Base-by-base conservation (phyloP, 257 asterid species). In the Nicotiana knightiana region DNA sequence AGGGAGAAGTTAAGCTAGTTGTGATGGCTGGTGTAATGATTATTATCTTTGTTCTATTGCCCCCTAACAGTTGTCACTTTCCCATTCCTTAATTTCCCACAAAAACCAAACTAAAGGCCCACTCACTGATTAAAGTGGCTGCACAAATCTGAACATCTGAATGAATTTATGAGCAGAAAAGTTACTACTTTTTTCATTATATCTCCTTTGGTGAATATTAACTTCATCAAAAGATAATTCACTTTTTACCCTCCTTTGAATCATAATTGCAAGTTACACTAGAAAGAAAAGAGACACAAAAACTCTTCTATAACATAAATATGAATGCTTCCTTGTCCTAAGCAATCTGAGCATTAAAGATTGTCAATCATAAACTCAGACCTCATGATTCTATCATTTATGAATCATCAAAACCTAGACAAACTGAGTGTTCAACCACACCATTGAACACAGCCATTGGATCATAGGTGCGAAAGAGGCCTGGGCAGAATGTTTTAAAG, bases 41-140 rank as follows among this genome's bases (percentile, higher is more conserved):
- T 88, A 83, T 83, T 63, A 82, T 70, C 83, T 86, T 79, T 84
- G 85, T 43, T 35, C 78, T n/a, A 24, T 88, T 78, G 86, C 80
- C 76, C 76, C 80, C 84, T 76, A 77, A 85, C 86, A 84, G 57
- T 80, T 81, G 83, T 85, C 86, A 81, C 86, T 39, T 80, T 79
- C 81, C 84, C 79, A 21, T 65, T 80, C 82, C 81, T 59, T 81
- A 81, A 81, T 55, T 43, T 76, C 43, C 54, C 73, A 62, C 12
- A 43, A 57, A 77, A 67, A 51, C 73, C n/a, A 77, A 68, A 66
- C 17, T 67, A 84, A 84, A 67, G 87, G 67, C 89, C 90, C 92
- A 84, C 89, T 46, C 68, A 51, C 73, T 84, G 84, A 77, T 86
- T 86, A 77, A 88, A 88, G 91, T 87, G 81, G 37, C 88, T 85